Evolutionary conservation across 352 stramenopile species (phyloP), one percentile per base, ranked within the genome.

Genomic region (Phytophthora kernoviae): DNA sequence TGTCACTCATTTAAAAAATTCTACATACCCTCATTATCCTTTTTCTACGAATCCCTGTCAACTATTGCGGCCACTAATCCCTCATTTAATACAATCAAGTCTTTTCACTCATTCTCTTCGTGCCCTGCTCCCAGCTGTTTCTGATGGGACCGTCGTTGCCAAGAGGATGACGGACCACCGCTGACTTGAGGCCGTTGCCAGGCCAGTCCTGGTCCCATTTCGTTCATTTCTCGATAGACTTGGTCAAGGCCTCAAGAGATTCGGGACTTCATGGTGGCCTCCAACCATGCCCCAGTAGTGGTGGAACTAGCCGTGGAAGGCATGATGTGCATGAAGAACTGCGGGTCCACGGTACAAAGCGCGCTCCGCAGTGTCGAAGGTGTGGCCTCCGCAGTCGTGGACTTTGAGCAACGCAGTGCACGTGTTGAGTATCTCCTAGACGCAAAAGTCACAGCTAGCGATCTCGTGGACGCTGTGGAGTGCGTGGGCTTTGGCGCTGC

Each of bases 311-410:
- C 68, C 36, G 84, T 98, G 36, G 96, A 98, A 54, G 92, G 93
- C 48, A 97, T 98, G 84, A 97, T 96, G 73, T 97, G 91, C 54
- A 94, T 97, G 81, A 98, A 98, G 49, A 98, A 98, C 73, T 97
- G 94, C 70, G 97, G 96, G 50, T 93, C 56, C 14, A 98, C 90
- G 2, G 90, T 97, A 18, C 73, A 93, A 67, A 84, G 58, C 44
- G 84, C 91, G 36, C 71, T 98, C 51, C 62, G 68, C 7, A 53
- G 27, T 18, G 78, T 96, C 33, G 49, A 73, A 6, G 88, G 90
- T 39, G 90, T 97, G 14, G 42, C 65, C n/a, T 65, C 68, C 15
- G 91, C 85, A 14, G 59, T 77, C 37, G 87, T 96, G 26, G 61
- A 59, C 45, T 87, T 96, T 27, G 77, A 84, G 27, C 70, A 67